Base-by-base conservation (phyloP, 495 filamentous ascomycete genomes). In the Podospora pseudocomata region DNA sequence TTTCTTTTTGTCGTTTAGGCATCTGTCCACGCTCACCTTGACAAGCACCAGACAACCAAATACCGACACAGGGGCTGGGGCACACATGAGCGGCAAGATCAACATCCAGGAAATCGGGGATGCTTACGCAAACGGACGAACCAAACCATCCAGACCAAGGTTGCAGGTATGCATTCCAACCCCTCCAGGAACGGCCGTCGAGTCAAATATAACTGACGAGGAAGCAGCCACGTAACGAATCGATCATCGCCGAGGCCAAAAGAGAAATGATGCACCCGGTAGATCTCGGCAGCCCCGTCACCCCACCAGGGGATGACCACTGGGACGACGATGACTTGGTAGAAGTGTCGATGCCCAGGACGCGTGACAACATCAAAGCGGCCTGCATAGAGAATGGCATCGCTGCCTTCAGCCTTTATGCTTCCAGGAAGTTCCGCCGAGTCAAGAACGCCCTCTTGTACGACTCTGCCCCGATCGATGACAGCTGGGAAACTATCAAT, bases 401-500 rank as follows among this genome's bases (percentile, higher is more conserved):
- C 30, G 30, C 30, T 27, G 30, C 30, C 59, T 32, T 61, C 7
- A 20, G 59, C 18, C 4, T 18, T 16, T 28, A 18, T 1, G 59
- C 59, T 28, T 61, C 16, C 23, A 61, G 59, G 23, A 61, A 61
- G 26, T 20, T 28, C 16, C 16, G 16, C 59, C 26, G 30, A 28
- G 13, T 61, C 20, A 61, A 28, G 27, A 61, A 61, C 27, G 11
- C 26, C 23, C 18, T 61, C 16, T 30, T 61, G 5, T 5, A 26
- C 6, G 26, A 61, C 32, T n/a, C 15, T 30, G 15, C 56, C 56
- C 63, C 69, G 1, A 65, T 67, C 62, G 66, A 71, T 7, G 62
- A 71, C 27, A 66, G 58, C n/a, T 71, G 69, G 65, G 69, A 67
- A 20, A 28, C 63, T 18, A 30, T 71, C 56, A 32, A 4, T 32